Evolutionary conservation across 139 green algal species (phyloP), one percentile per base, ranked within the genome.

Genomic region (Astrephomene gubernaculifera): DNA sequence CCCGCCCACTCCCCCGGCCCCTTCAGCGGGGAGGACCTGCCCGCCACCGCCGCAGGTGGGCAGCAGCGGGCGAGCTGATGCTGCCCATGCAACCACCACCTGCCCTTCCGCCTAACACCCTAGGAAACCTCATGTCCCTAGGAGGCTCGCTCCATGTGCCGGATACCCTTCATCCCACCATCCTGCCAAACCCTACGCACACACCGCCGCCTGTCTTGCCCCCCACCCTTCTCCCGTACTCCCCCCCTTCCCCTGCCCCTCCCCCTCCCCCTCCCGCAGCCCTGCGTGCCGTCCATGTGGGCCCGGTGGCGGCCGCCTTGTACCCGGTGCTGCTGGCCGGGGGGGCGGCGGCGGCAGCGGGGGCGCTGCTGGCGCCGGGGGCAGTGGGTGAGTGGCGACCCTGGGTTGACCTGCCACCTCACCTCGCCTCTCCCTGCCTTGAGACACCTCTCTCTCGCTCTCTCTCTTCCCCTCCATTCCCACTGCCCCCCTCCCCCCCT

Each of bases 231-330:
- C 57, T 22, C 17, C 57, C 57, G 27, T n/a, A 14, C 22, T n/a
- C 57, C 57, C 57, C 19, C 22, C 57, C 57, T 67, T 67, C 22
- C 60, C 9, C 60, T 29, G 33, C 27, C 27, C 60, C 2, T 68
- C 67, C 38, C 21, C 67, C 41, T 39, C 25, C 25, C 41, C 43
- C n/a, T 38, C 6, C 43, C 29, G 19, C 76, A 83, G 76, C 4
- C n/a, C 61, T 72, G 17, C 54, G 76, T 6, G 3, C 38, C 29
- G 76, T 85, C 2, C 54, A 76, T 35, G 35, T 85, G 79, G 79
- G 79, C 43, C 64, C 79, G 0, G 44, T 85, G 24, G 63, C 63
- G 31, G 36, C 63, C 33, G 25, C 52, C 17, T 38, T 76, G 44
- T 76, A 76, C 31, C 63, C 64, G 2, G 10, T 67, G 5, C 79